Evolutionary conservation across 768 basidiomycete genomes (phyloP), one percentile per base, ranked within the genome.

Genomic region (Cubamyces sp.): DNA sequence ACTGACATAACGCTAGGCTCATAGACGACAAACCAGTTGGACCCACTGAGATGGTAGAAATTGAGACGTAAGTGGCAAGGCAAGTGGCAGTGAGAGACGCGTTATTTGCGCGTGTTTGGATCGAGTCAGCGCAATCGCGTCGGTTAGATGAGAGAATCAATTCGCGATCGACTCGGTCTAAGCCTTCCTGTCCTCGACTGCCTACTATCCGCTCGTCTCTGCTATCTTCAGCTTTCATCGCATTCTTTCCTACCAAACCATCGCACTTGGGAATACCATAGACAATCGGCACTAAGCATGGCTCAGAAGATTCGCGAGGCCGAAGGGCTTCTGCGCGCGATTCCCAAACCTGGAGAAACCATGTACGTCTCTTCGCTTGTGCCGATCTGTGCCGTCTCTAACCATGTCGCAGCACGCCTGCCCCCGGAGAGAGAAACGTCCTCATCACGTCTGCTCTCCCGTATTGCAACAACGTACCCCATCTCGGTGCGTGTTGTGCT

Each of bases 401-500:
- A 11, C 51, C 46, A 54, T 56, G 23, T 59, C 19, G 53, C 40
- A 90, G 88, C 51, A 74, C 89, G 43, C 97, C 97, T 12, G 88
- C 89, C 74, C 82, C 87, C 47, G 96, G 96, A 48, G 89, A 95
- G 75, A 80, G 81, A 57, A 99, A 98, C 71, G 79, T 96, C 45
- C 79, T 99, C 28, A 88, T 99, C 67, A 98, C 97, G 12, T 97
- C 94, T 65, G 96, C 97, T 40, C 78, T 99, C 58, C 97, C 97
- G 1, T 95, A 95, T 72, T 94, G 94, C 75, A 98, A 98, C 74
- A 98, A 98, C 70, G 96, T 97, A 12, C 95, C 96, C 25, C 95
- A 98, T 81, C 84, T 97, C 46, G 95, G 96, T 87, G 72, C 68
- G 82, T 75, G 19, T 48, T 42, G 65, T 63, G 28, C 64, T 62